Evolutionary conservation across 352 stramenopile genomes (phyloP).

Genomic region (Pythium biforme): DNA sequence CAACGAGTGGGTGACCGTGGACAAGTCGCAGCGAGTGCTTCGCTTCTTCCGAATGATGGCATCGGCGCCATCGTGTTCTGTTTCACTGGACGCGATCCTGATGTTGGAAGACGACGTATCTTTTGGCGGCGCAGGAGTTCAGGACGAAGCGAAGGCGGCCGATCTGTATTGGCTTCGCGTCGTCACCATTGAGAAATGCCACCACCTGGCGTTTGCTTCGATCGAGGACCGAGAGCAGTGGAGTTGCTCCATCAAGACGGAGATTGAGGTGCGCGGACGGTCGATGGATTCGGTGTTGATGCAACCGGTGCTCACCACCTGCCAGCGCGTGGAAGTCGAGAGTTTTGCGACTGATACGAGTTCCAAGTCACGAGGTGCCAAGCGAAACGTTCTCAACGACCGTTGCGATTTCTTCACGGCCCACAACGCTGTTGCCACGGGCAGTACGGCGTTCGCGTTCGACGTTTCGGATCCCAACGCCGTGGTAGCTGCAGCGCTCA

Average conservation of each 20-base stretch:
- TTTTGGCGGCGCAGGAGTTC: background rate
- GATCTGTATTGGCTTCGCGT: constrained; percentile 52
- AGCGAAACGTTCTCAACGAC: constrained; percentile 50
- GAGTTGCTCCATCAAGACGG: constrained; percentile 23
- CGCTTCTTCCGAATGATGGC: constrained; percentile 49
- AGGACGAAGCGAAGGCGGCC: background rate
- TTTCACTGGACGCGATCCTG: constrained; percentile 36
- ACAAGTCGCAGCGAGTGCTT: constrained; percentile 33
- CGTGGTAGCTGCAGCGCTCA: constrained; percentile 19
- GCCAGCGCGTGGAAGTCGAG: constrained; percentile 23
- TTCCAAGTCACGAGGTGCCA: constrained; percentile 22
- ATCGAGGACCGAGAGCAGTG: constrained; percentile 37
- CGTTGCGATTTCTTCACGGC: constrained; percentile 30
- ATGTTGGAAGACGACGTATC: constrained; percentile 22
- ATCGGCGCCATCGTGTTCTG: constrained; percentile 32
- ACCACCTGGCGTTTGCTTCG: constrained; percentile 48
- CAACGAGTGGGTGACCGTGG: constrained; percentile 55
- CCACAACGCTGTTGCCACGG: constrained; percentile 2
- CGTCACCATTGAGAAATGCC: constrained; percentile 38
- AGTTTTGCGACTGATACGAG: constrained; percentile 21
- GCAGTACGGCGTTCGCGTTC: background rate
- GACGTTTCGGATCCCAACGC: constrained; percentile 22
- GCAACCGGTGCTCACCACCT: constrained; percentile 26
- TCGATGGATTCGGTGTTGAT: constrained; percentile 16
- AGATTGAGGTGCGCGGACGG: constrained; percentile 14